Evolutionary conservation across 1,284 basidiomycete species (phyloP), one percentile per base, ranked within the genome.

Genomic region (Irpex sp.): DNA sequence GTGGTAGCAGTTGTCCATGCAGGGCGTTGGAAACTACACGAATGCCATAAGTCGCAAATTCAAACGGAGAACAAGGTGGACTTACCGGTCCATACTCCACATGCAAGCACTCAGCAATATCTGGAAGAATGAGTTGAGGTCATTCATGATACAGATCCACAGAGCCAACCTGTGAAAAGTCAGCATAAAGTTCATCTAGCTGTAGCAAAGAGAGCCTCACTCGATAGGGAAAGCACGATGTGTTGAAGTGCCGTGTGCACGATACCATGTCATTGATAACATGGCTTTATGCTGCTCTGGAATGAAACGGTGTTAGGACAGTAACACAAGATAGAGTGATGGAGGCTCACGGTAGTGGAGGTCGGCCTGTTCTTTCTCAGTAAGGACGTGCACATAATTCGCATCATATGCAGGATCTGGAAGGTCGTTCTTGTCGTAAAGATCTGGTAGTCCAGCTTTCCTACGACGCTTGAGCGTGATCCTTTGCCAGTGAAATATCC

Each of bases 91-190:
- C 70, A 95, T 74, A 1, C 89, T 83, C 94, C 93, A 95, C 87
- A 95, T 95, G 49, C 84, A 87, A 1, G 84, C 90, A 68, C 90
- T 92, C 9, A 93, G 77, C n/a, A 91, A 81, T 62, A 81, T 85
- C 76, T 94, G 93, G 73, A 94, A 94, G 61, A 93, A 75, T 1
- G 90, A 92, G 75, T 94, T 95, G 39, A 87, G 85, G 69, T 93
- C 91, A 74, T 90, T 92, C 62, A 92, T 73, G 39, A 85, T 76
- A 68, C 86, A 87, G 57, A 91, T 90, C 66, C 80, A 74, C 51
- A 88, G 78, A 26, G 84, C 89, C 63, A 80, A 21, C 4, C 63
- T 83, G 69, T 82, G 90, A 62, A 39, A 62, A 9, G 70, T 63
- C 69, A 56, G 72, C 31, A 68, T 62, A 19, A 51, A 69, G 68